phyloP scores from a whole-genome alignment of 495 filamentous ascomycete genomes.

The Penicillium nucicola region DNA sequence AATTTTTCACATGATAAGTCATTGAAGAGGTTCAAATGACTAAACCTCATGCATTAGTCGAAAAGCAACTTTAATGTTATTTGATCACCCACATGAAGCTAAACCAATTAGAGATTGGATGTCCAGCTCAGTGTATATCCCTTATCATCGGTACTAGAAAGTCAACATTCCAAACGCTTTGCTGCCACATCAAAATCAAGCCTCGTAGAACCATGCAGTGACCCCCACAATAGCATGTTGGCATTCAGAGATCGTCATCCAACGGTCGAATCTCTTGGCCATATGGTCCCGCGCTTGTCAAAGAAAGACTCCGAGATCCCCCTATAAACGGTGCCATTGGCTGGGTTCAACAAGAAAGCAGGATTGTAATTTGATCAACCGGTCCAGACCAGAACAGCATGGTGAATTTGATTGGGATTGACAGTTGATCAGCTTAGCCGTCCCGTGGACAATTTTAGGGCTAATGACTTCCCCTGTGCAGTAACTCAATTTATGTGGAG shows the following conservation, averaged over 20 bases:
- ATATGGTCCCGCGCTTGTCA: background rate
- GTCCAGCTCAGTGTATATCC: too few relatives aligned
- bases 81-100: too few relatives aligned
- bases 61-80: too few relatives aligned
- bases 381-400: slow-evolving; percentile 9
- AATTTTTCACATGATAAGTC: too few relatives aligned
- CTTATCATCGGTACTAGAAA: too few relatives aligned
- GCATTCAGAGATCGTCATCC: background rate
- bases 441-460: background rate
- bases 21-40: too few relatives aligned
- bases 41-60: too few relatives aligned
- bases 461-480: background rate
- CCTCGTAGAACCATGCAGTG: background rate
- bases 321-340: background rate
- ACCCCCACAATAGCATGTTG: background rate
- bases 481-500: background rate
- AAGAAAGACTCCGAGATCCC: background rate
- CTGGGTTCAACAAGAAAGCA: slow-evolving; percentile 36
- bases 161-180: too few relatives aligned
- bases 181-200: background rate
- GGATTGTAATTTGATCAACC: slow-evolving; percentile 17
- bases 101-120: too few relatives aligned
- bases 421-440: background rate
- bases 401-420: slow-evolving; percentile 21
- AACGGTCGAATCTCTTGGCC: background rate